Conservation (phyloP, 331 rosid genomes). For the Spiraea crenata region DNA sequence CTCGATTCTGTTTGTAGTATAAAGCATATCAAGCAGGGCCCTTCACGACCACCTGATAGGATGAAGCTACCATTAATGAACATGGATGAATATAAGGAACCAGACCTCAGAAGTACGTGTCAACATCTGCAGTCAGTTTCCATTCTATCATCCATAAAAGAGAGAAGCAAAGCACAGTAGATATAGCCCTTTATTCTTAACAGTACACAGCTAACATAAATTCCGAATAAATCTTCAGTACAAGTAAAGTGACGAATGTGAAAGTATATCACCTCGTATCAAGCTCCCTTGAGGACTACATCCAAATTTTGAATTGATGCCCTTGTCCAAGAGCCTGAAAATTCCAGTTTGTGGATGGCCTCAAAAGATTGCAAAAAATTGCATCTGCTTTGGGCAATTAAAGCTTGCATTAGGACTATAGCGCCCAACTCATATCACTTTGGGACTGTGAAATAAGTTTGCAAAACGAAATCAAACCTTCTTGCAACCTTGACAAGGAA, state of each 20-base stretch:
- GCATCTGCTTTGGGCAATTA: slow-evolving; percentile 58
- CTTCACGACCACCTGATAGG: slow-evolving; percentile 72
- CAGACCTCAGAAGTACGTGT: neutral
- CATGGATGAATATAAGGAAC: neutral
- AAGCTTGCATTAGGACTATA: slow-evolving; percentile 15
- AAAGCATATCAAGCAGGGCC: slow-evolving; percentile 85
- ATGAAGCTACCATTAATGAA: slow-evolving; percentile 18
- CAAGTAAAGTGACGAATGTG: slow-evolving; percentile 7
- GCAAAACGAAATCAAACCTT: slow-evolving; percentile 49
- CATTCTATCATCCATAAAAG: neutral
- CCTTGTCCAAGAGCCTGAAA: slow-evolving; percentile 75
- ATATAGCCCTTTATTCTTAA: neutral
- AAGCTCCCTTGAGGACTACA: slow-evolving; percentile 82
- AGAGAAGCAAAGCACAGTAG: neutral
- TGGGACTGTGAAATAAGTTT: neutral
- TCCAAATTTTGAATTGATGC: slow-evolving; percentile 85
- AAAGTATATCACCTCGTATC: slow-evolving; percentile 72
- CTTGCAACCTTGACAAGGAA: slow-evolving; percentile 82
- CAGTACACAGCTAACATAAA: too few relatives aligned
- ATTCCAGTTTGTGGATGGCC: slow-evolving; percentile 72
- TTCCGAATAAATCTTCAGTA: too few relatives aligned
- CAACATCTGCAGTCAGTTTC: neutral
- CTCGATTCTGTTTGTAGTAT: too few relatives aligned
- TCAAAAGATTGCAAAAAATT: slow-evolving; percentile 70
- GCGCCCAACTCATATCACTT: slow-evolving; percentile 7